Conservation (phyloP, 2,329 filamentous ascomycete genomes). For the Teratosphaeria epicoccoides region DNA sequence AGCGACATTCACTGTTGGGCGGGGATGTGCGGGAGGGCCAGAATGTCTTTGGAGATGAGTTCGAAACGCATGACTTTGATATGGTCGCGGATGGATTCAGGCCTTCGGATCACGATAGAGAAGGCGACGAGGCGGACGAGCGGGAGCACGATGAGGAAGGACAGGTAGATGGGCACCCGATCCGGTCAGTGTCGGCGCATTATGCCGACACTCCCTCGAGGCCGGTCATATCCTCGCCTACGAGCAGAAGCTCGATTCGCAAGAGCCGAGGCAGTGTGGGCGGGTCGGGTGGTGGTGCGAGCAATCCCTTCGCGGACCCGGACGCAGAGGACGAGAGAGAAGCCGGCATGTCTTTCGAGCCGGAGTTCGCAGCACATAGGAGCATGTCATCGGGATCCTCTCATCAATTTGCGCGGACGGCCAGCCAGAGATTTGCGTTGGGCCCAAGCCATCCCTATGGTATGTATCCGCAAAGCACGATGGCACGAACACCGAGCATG, state of each 20-base stretch:
- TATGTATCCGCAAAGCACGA: slow-evolving; percentile 67
- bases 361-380: slow-evolving; percentile 18
- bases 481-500: slow-evolving; percentile 50
- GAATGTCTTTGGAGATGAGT: slow-evolving; percentile 41
- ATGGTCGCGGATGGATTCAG: slow-evolving; percentile 37
- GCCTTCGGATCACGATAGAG: slow-evolving; percentile 26
- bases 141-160: slow-evolving; percentile 9
- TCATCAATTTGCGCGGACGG: slow-evolving; percentile 28
- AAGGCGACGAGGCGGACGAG: slow-evolving; percentile 11
- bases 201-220: slow-evolving; percentile 16
- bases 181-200: slow-evolving; percentile 23
- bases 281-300: slow-evolving; percentile 3
- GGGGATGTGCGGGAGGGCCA: slow-evolving; percentile 24
- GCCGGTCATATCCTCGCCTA: slow-evolving; percentile 5
- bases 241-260: slow-evolving; percentile 22
- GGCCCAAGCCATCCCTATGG: slow-evolving; percentile 74
- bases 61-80: slow-evolving; percentile 34
- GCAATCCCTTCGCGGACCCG: slow-evolving; percentile 27
- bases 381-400: slow-evolving; percentile 31
- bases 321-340: slow-evolving; percentile 20
- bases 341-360: slow-evolving; percentile 19
- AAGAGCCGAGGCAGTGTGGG: slow-evolving; percentile 16
- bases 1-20: slow-evolving; percentile 19
- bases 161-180: slow-evolving; percentile 17
- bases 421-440: slow-evolving; percentile 59